Evolutionary conservation across 345 rosid species (phyloP).

Genomic region (Leavenworthia alabamica): DNA sequence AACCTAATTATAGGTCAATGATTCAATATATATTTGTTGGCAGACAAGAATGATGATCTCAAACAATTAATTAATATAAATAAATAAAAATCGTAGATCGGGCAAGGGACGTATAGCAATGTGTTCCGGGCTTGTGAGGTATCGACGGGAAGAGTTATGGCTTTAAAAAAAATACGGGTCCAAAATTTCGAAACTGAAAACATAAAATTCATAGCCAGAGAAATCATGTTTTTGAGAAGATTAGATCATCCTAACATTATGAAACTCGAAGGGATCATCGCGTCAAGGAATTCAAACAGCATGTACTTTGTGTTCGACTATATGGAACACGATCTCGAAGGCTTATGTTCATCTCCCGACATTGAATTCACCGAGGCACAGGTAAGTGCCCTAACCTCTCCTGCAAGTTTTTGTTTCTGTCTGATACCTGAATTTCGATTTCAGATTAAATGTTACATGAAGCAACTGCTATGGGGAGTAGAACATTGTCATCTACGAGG

Average conservation of each 20-base stretch:
- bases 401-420: too few species aligned
- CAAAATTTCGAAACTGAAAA: constrained; percentile 72
- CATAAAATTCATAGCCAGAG: constrained; percentile 73
- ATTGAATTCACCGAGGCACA: constrained; percentile 57
- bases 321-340: constrained; percentile 82
- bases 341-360: constrained; percentile 53
- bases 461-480: constrained; percentile 56
- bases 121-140: constrained; percentile 75
- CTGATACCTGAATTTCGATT: background rate
- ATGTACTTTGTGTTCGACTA: constrained; percentile 72
- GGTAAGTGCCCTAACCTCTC: constrained; percentile 34
- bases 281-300: constrained; percentile 52
- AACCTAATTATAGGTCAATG: background rate
- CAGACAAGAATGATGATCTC: background rate
- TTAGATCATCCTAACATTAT: constrained; percentile 74
- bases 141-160: constrained; percentile 60
- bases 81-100: too few species aligned
- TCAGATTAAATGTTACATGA: constrained; percentile 74
- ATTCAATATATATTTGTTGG: background rate
- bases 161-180: constrained; percentile 65
- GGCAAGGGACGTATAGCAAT: constrained; percentile 89
- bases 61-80: too few species aligned
- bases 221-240: constrained; percentile 66
- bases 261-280: constrained; percentile 63
- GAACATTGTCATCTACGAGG: constrained; percentile 76